phyloP scores from a whole-genome alignment of 371 early-diverging fungal genomes.

The Lichtheimia corymbifera region DNA sequence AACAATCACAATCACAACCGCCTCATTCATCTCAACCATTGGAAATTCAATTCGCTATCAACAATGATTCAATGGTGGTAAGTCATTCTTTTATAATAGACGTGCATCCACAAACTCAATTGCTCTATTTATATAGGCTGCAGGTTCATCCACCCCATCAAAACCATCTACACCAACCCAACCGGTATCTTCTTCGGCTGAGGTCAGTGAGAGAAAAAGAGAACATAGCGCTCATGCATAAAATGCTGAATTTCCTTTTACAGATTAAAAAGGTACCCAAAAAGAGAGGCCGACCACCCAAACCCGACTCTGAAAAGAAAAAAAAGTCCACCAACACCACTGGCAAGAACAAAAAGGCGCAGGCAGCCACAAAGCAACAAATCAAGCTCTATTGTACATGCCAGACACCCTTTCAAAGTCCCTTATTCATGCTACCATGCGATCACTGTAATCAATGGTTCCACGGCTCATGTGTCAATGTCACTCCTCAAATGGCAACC shows the following conservation, averaged over 20 bases:
- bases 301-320: conserved; percentile 3
- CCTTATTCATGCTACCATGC: conserved; percentile 11
- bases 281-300: conserved; percentile 13
- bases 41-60: too few species aligned
- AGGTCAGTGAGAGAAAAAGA: too few species aligned
- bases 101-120: too few species aligned
- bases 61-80: too few species aligned
- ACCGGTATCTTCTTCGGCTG: neutral
- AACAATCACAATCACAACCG: too few species aligned
- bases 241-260: neutral
- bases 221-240: too few species aligned
- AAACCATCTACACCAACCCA: neutral
- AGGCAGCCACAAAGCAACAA: neutral
- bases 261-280: conserved; percentile 7
- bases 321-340: neutral
- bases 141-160: neutral
- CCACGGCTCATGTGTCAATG: conserved; percentile 5
- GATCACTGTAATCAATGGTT: conserved; percentile 10
- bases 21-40: too few species aligned
- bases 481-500: neutral
- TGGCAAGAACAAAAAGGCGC: neutral
- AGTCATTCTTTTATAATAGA: too few species aligned
- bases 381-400: conserved; percentile 8
- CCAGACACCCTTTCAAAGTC: neutral
- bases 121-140: too few species aligned